Percentiles rank a stretch among this genome's conserved stretches.
These are phyloP conservation scores for Schizophyllum amplum DNA, from an alignment of 1,284 basidiomycete genomes.

Conservation along the genomic window DNA sequence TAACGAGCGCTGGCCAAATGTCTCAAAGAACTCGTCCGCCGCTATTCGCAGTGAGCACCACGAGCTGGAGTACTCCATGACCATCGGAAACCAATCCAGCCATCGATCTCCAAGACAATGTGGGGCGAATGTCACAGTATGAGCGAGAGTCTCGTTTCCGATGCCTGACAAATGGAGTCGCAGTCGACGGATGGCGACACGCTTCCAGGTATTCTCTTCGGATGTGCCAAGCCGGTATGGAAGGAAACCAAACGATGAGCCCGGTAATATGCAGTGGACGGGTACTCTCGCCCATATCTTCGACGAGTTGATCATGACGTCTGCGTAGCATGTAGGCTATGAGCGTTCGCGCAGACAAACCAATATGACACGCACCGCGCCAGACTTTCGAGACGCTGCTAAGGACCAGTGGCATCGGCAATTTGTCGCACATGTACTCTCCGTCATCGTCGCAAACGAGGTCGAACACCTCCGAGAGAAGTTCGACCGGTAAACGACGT, in stretches of 20 bases:
- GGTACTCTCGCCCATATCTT: background rate
- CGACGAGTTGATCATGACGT: background rate
- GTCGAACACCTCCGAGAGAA: background rate
- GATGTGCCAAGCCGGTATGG: too few relatives aligned
- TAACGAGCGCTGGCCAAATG: background rate
- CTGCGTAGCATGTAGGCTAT: background rate
- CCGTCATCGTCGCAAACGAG: background rate
- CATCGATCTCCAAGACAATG: background rate
- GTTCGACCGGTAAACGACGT: background rate
- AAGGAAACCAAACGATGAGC: too few relatives aligned
- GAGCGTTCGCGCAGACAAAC: background rate
- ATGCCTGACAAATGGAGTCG: background rate
- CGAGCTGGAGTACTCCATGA: background rate
- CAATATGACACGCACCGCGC: background rate
- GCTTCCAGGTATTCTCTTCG: background rate
- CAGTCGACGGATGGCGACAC: background rate
- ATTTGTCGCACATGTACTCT: background rate
- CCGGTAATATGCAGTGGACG: background rate
- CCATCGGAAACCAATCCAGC: too few relatives aligned
- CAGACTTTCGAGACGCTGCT: background rate
- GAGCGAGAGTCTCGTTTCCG: background rate
- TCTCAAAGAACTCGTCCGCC: background rate
- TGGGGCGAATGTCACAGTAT: background rate
- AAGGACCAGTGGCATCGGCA: background rate
- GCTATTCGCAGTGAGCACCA: background rate